Conservation (phyloP, 2,329 filamentous ascomycete genomes). For the Pseudocercospora fijiensis region DNA sequence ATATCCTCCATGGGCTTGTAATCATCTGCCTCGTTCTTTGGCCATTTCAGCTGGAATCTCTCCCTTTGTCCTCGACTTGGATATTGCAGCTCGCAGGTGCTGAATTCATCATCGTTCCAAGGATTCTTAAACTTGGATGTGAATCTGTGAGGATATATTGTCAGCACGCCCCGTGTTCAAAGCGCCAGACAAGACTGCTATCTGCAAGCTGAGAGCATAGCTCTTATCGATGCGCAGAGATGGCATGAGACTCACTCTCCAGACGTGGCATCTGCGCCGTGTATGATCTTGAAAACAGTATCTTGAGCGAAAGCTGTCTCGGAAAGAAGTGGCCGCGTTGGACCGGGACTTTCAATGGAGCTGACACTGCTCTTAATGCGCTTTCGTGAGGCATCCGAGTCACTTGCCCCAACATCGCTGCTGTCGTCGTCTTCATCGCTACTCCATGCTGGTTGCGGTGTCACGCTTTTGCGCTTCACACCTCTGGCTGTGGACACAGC, state of each 20-base stretch:
- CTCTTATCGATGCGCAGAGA: too few species aligned
- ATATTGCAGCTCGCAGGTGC: conserved; percentile 68
- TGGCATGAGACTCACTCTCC: conserved; percentile 27
- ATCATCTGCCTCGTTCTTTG: conserved; percentile 62
- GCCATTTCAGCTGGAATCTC: conserved; percentile 71
- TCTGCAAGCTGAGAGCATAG: too few species aligned
- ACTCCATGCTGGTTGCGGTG: conserved; percentile 37
- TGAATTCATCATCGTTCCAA: conserved; percentile 44
- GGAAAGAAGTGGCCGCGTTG: conserved; percentile 26
- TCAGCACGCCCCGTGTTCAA: too few species aligned
- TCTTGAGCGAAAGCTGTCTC: conserved; percentile 27
- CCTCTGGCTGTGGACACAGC: conserved; percentile 29
- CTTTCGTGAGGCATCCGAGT: conserved; percentile 40
- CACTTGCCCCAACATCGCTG: conserved; percentile 34
- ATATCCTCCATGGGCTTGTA: conserved; percentile 63
- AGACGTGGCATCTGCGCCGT: conserved; percentile 45
- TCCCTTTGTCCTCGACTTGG: conserved; percentile 59
- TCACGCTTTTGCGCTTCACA: conserved; percentile 40
- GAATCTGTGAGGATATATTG: conserved; percentile 11
- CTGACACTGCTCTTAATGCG: conserved; percentile 40
- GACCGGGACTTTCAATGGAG: conserved; percentile 34
- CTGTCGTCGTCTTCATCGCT: conserved; percentile 36
- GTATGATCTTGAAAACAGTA: conserved; percentile 39
- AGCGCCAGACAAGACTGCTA: too few species aligned
- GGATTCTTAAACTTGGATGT: conserved; percentile 51